These are phyloP conservation scores for Microbotryum violaceum DNA, from an alignment of 1,284 basidiomycete genomes.

Conservation along the genomic window DNA sequence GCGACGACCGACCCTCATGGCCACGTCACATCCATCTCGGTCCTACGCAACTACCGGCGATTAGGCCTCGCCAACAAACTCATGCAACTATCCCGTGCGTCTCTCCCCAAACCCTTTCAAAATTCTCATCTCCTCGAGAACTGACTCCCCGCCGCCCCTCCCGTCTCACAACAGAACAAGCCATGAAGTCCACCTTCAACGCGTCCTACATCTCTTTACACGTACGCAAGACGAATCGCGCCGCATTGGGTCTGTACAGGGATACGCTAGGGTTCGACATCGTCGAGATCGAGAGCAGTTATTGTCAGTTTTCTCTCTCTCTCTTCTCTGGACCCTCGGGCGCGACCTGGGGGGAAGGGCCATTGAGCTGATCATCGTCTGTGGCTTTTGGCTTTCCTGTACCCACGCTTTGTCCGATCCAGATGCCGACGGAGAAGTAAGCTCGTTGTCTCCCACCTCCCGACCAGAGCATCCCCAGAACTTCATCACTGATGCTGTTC, in stretches of 20 bases:
- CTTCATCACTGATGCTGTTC: too few relatives aligned
- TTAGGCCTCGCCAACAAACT: conserved; percentile 78
- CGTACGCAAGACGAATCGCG: conserved; percentile 77
- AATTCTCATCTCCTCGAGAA: background rate
- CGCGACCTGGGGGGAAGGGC: background rate
- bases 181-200: conserved; percentile 73
- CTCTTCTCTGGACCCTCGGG: too few relatives aligned
- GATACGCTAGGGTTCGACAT: conserved; percentile 75
- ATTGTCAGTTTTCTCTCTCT: conserved; percentile 44
- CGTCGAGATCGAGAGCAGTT: conserved; percentile 65
- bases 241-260: conserved; percentile 72
- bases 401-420: conserved; percentile 4
- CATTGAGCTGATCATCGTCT: background rate
- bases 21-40: conserved; percentile 85
- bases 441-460: too few relatives aligned
- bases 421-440: conserved; percentile 47
- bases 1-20: conserved; percentile 56
- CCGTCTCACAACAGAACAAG: conserved; percentile 54
- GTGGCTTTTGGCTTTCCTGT: background rate
- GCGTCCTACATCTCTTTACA: conserved; percentile 73
- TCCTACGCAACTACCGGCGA: conserved; percentile 72
- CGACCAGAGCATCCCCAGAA: too few relatives aligned
- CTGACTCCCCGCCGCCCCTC: background rate
- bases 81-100: conserved; percentile 76
- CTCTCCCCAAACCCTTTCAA: background rate